These are phyloP conservation scores for Sequoia sempervirens DNA, from an alignment of 75 land plant genomes.

Conservation along the genomic window DNA sequence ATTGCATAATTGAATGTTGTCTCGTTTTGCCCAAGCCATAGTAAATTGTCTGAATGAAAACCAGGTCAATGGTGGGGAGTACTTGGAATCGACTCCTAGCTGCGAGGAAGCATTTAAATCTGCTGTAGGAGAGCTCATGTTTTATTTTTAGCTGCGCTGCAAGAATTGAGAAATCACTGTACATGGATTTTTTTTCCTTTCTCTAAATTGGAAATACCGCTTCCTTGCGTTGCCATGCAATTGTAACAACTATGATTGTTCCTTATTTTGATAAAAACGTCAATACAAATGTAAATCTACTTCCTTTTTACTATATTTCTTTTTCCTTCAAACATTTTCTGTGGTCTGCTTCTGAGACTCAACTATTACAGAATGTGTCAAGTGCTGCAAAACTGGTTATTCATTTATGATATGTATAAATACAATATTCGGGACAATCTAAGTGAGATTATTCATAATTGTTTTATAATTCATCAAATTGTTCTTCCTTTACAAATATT, in stretches of 20 bases:
- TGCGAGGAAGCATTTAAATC: conserved; percentile 3
- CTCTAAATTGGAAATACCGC: background rate
- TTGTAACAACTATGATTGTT: no score
- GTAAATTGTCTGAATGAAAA: background rate
- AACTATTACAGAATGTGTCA: background rate
- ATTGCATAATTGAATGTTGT: background rate
- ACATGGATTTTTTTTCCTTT: background rate
- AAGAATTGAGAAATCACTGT: background rate
- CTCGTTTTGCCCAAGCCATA: background rate
- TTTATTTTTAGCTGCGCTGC: conserved; percentile 3
- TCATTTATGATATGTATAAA: background rate
- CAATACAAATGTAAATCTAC: no score
- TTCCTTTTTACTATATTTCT: no score
- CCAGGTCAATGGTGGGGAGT: background rate
- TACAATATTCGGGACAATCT: background rate
- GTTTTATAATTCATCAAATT: no score
- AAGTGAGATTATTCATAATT: background rate
- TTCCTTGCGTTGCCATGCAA: background rate
- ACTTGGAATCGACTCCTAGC: background rate
- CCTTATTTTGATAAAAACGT: no score
- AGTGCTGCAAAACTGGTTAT: background rate
- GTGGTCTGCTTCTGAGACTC: background rate
- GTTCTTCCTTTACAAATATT: no score
- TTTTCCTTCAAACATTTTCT: background rate
- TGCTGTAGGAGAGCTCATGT: background rate